Evolutionary conservation across 768 basidiomycete species (phyloP).

Genomic region (Multifurca ochricompacta): DNA sequence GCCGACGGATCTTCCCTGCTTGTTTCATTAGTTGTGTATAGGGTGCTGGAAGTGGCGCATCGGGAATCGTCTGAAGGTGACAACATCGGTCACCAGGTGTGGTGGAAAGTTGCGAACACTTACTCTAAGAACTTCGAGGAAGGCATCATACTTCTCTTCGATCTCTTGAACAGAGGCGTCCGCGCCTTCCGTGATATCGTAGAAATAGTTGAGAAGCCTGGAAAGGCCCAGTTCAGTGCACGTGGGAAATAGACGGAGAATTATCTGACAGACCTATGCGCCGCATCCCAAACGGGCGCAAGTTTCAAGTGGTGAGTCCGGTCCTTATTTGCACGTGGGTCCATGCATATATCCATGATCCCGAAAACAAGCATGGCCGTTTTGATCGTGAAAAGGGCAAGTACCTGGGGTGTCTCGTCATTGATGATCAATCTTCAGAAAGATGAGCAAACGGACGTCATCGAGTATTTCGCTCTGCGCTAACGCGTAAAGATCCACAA

Average conservation of each 20-base stretch:
- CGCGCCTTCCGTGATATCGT: constrained; percentile 8
- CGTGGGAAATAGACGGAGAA: neutral
- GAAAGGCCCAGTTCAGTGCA: neutral
- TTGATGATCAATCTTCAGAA: neutral
- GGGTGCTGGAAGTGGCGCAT: constrained; percentile 12
- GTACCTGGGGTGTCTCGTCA: neutral
- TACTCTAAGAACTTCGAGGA: constrained; percentile 4
- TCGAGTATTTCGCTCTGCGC: constrained; percentile 14
- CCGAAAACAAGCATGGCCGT: constrained; percentile 16
- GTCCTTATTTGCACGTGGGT: constrained; percentile 5
- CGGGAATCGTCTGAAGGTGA: constrained; percentile 9
- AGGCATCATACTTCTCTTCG: neutral
- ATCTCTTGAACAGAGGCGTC: neutral
- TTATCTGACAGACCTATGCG: neutral
- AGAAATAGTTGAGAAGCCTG: constrained; percentile 9
- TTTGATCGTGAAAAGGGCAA: constrained; percentile 9
- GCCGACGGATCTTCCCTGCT: constrained; percentile 12
- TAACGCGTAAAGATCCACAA: constrained; percentile 13
- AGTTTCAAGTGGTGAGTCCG: constrained; percentile 14
- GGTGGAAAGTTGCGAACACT: neutral
- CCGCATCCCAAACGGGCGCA: constrained; percentile 4
- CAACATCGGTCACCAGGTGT: neutral
- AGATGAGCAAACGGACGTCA: constrained; percentile 7
- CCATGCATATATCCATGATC: constrained; percentile 8
- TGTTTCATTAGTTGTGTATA: constrained; percentile 17